Percentiles rank a stretch among this genome's conserved stretches.
Conservation (phyloP, 345 rosid species). For the Xanthoceras sorbifolium region DNA sequence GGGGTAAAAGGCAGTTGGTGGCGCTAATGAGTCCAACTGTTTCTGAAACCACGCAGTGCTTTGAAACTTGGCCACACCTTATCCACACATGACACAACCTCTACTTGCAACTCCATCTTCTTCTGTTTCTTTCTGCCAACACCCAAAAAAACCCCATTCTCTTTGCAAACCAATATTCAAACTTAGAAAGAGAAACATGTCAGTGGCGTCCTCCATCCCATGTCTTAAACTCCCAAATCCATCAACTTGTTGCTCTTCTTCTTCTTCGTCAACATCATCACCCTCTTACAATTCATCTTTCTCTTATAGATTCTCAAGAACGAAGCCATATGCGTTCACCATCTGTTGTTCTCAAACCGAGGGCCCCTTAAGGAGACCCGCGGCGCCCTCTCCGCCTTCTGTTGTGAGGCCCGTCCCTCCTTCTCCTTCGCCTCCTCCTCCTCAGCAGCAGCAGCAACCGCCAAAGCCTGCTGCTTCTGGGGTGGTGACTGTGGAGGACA, state of each 20-base stretch:
- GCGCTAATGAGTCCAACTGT: background rate
- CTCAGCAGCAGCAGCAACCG: conserved; percentile 41
- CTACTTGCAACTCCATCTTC: too few species aligned
- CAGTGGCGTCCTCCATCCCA: conserved; percentile 66
- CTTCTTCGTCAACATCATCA: conserved; percentile 46
- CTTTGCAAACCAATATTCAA: too few species aligned
- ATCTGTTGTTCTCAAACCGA: conserved; percentile 79
- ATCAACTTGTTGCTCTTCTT: conserved; percentile 37
- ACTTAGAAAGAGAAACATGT: conserved; percentile 39
- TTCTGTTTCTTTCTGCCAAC: too few species aligned
- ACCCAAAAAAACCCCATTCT: too few species aligned
- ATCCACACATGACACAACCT: too few species aligned
- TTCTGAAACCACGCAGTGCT: background rate
- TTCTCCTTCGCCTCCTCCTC: conserved; percentile 31
- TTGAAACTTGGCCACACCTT: too few species aligned
- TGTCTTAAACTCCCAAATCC: conserved; percentile 60
- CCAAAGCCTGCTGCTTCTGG: conserved; percentile 33
- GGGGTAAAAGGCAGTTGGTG: background rate
- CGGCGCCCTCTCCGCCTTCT: conserved; percentile 53
- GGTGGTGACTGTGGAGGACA: conserved; percentile 33
- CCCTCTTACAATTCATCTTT: conserved; percentile 36
- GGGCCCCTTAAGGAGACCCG: conserved; percentile 90
- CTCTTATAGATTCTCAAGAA: conserved; percentile 43
- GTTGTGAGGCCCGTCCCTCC: conserved; percentile 47
- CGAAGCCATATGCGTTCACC: conserved; percentile 42